A percentile compares a stretch with the other conserved stretches of the same genome.
phyloP scores from a whole-genome alignment of 805 yeast species.

The Yamadazyma tumulicola region DNA sequence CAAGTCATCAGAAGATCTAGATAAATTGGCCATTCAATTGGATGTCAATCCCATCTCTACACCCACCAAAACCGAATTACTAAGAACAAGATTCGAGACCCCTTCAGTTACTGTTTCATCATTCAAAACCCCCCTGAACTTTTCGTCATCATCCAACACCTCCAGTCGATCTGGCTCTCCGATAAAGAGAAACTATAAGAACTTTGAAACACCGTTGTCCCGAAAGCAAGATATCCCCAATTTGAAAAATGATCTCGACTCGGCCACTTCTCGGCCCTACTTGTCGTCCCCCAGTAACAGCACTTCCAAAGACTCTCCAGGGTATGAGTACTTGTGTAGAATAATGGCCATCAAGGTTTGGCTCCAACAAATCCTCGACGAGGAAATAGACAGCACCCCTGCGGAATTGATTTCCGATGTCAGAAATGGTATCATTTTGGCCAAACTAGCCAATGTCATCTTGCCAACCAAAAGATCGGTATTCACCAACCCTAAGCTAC shows the following conservation, averaged over 20 bases:
- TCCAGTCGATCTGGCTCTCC: constrained; percentile 18
- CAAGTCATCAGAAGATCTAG: constrained; percentile 31
- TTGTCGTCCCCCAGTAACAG: constrained; percentile 28
- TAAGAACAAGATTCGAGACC: constrained; percentile 33
- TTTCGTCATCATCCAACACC: constrained; percentile 15
- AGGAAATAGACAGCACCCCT: constrained; percentile 51
- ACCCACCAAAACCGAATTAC: constrained; percentile 24
- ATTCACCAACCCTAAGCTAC: constrained; percentile 55
- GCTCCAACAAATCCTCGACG: constrained; percentile 64
- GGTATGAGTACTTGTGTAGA: constrained; percentile 76
- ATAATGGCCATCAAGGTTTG: constrained; percentile 78
- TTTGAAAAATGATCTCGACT: constrained; percentile 8
- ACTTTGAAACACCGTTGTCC: constrained; percentile 10
- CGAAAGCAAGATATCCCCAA: constrained; percentile 9
- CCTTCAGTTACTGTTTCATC: constrained; percentile 42
- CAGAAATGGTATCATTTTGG: constrained; percentile 82
- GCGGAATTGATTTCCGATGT: constrained; percentile 61
- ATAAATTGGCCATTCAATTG: constrained; percentile 36
- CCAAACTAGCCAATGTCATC: constrained; percentile 69
- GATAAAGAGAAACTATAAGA: constrained; percentile 11
- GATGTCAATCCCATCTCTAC: constrained; percentile 22
- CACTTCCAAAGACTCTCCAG: constrained; percentile 31
- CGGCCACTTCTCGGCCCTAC: constrained; percentile 12
- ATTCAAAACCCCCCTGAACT: constrained; percentile 29
- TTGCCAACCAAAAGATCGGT: constrained; percentile 59